Conservation (phyloP, 495 filamentous ascomycete species). For the Sabuloglossum arenarium region DNA sequence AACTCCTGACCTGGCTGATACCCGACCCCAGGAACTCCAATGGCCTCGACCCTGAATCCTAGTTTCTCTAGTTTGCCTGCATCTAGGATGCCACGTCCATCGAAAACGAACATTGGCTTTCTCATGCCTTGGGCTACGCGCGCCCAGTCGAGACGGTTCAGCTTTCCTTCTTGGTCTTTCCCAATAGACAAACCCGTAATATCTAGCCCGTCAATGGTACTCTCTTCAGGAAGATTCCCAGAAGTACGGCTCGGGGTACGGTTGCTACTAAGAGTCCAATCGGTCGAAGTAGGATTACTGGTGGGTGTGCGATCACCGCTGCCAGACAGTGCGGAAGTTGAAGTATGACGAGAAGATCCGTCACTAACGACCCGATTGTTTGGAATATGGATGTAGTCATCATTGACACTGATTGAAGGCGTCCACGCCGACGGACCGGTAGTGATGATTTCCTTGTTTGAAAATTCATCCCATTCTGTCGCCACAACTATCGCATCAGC, state of each 20-base stretch:
- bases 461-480: conserved; percentile 13
- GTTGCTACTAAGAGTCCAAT: background rate
- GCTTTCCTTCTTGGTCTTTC: background rate
- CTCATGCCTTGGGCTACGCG: conserved; percentile 4
- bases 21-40: background rate
- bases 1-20: background rate
- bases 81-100: conserved; percentile 4
- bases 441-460: background rate
- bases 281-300: background rate
- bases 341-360: background rate
- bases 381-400: background rate
- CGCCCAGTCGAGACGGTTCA: conserved; percentile 2
- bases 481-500: conserved; percentile 19
- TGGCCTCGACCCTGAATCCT: conserved; percentile 5
- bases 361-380: background rate
- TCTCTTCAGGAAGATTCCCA: background rate
- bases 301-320: background rate
- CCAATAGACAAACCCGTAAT: background rate
- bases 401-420: background rate
- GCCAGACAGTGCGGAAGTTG: background rate
- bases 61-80: background rate
- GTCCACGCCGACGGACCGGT: background rate
- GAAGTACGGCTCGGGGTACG: background rate
- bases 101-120: conserved; percentile 6
- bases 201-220: background rate